phyloP scores from a whole-genome alignment of 257 asterid species.

The Solanum bulbocastanum region DNA sequence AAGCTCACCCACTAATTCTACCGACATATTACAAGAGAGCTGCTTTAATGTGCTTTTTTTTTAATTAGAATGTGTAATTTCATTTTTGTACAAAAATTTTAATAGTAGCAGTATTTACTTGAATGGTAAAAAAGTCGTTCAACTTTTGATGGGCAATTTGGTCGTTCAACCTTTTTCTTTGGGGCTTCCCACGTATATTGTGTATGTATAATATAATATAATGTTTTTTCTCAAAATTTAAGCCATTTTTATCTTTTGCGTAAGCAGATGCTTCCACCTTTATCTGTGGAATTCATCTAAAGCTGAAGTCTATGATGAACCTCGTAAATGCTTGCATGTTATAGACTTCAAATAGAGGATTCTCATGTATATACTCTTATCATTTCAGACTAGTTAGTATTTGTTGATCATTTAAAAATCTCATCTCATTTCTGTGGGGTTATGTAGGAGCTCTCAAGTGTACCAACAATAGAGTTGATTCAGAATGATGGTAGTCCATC shows the following conservation, averaged over 20 bases:
- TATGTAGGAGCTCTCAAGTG: constrained; percentile 63
- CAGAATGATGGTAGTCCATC: constrained; percentile 97
- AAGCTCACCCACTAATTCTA: not conserved
- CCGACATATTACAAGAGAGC: not conserved
- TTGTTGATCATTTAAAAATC: not conserved
- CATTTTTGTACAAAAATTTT: not conserved
- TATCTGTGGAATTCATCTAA: not conserved
- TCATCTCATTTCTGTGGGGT: not conserved
- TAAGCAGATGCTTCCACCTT: not conserved
- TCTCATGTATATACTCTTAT: not conserved
- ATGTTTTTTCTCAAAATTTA: not conserved
- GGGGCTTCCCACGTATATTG: not conserved
- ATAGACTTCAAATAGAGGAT: not conserved
- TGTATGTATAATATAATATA: not conserved
- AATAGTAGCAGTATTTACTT: not conserved
- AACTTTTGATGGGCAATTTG: not conserved
- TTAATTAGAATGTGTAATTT: not conserved
- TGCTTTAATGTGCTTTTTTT: not conserved
- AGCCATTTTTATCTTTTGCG: not conserved
- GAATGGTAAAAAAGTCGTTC: not conserved
- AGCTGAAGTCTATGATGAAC: not conserved
- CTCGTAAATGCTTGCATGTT: not conserved
- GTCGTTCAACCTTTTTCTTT: not conserved
- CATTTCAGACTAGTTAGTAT: not conserved
- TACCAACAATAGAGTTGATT: constrained; percentile 57